Conservation (phyloP, 225 moss, liverwort and hornwort species). For the Thuidium tamariscinum region DNA sequence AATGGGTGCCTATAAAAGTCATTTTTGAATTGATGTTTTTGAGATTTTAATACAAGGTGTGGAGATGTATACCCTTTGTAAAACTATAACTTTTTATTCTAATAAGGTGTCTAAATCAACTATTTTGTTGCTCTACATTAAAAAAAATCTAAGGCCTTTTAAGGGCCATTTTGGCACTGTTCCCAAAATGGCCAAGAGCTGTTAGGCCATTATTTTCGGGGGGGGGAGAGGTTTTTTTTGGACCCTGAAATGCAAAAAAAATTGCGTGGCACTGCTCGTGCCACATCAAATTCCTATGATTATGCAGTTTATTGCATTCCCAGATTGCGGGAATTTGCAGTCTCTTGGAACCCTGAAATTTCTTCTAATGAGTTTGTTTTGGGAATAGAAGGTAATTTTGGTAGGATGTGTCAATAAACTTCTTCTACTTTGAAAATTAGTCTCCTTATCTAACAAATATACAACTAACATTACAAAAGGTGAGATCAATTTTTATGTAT, state of each 20-base stretch:
- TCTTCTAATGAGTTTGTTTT: too few species aligned
- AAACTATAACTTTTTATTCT: neutral
- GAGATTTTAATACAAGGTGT: neutral
- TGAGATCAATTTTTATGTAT: neutral
- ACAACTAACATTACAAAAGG: fast-evolving
- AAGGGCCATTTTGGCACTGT: too few species aligned
- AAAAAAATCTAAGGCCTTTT: too few species aligned
- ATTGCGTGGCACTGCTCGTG: too few species aligned
- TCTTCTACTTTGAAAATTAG: neutral
- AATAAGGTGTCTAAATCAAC: neutral
- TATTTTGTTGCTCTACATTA: neutral
- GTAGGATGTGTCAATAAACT: neutral
- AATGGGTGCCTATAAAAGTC: neutral
- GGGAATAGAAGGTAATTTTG: fast-evolving
- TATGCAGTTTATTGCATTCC: too few species aligned
- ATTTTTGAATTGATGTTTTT: neutral
- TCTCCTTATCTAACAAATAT: neutral
- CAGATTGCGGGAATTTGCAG: too few species aligned
- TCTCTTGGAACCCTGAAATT: too few species aligned
- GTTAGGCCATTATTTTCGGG: too few species aligned
- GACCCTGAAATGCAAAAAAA: too few species aligned
- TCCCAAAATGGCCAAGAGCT: too few species aligned
- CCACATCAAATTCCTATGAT: too few species aligned
- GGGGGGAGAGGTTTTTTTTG: too few species aligned
- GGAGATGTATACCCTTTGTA: fast-evolving